These are phyloP conservation scores for Clarireedia homoeocarpa DNA, from an alignment of 2,329 filamentous ascomycete species.

Conservation along the genomic window DNA sequence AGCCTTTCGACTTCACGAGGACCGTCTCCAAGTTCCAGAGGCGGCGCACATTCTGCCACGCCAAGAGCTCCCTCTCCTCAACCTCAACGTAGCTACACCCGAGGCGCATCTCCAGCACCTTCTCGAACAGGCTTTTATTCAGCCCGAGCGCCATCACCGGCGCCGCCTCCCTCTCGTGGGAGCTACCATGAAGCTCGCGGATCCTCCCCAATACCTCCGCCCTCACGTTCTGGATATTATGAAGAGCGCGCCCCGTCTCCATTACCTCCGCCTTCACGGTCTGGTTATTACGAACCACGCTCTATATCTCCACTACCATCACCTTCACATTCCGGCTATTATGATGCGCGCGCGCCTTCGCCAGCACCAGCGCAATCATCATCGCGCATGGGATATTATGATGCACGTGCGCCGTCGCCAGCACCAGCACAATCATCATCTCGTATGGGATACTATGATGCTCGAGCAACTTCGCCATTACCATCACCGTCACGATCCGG, in stretches of 20 bases:
- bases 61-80: conserved; percentile 25
- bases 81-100: conserved; percentile 10
- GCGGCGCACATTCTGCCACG: conserved; percentile 17
- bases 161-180: conserved; percentile 20
- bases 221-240: conserved; percentile 23
- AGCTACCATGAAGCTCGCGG: conserved; percentile 31
- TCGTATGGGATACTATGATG: neutral
- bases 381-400: neutral
- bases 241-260: conserved; percentile 25
- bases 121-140: neutral
- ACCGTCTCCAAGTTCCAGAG: conserved; percentile 22
- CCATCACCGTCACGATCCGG: neutral
- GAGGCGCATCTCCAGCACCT: conserved; percentile 29
- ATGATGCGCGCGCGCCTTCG: neutral
- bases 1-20: conserved; percentile 19
- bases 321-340: neutral
- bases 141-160: conserved; percentile 1
- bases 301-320: neutral
- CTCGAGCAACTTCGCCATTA: neutral
- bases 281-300: neutral
- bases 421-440: neutral
- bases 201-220: conserved; percentile 22
- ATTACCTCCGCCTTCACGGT: neutral
- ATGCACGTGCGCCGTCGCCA: neutral
- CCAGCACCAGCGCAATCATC: neutral